Evolutionary conservation across 2,329 filamentous ascomycete genomes (phyloP).

Genomic region (Stemphylium vesicarium): DNA sequence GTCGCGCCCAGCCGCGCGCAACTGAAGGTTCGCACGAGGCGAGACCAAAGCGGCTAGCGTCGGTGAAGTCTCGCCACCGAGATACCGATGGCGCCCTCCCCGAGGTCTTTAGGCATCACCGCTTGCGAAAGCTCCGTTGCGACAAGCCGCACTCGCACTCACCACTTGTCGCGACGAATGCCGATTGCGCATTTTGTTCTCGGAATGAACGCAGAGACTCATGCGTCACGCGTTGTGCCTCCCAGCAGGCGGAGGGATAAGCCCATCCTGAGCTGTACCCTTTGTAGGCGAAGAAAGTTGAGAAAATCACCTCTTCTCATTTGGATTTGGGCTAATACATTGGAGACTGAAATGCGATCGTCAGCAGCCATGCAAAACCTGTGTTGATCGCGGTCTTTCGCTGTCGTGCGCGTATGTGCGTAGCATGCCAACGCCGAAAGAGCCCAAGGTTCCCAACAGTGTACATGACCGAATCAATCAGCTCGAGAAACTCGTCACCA

Average conservation of each 20-base stretch:
- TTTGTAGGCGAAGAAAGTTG: constrained; percentile 40
- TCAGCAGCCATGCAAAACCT: constrained; percentile 46
- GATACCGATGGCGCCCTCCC: not conserved
- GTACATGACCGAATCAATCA: constrained; percentile 48
- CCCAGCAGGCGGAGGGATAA: constrained; percentile 41
- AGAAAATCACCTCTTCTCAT: not conserved
- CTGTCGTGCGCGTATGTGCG: constrained; percentile 43
- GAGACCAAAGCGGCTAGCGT: not conserved
- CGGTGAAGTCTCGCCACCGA: not conserved
- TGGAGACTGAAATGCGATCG: constrained; percentile 44
- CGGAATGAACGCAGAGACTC: constrained; percentile 28
- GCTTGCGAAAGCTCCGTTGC: not conserved
- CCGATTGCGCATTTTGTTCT: not conserved
- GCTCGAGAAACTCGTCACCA: constrained; percentile 45
- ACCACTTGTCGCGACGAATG: not conserved
- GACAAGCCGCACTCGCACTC: not conserved
- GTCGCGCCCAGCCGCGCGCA: no score
- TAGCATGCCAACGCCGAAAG: constrained; percentile 22
- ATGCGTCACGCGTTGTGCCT: constrained; percentile 30
- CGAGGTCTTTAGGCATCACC: not conserved
- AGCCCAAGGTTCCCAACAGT: constrained; percentile 35
- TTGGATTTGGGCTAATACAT: constrained; percentile 7
- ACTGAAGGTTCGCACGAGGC: no score
- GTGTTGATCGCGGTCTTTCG: constrained; percentile 45
- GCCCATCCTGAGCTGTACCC: constrained; percentile 39